Evolutionary conservation across 2,329 filamentous ascomycete genomes (phyloP).

Genomic region (Colletotrichum gloeosporioides): DNA sequence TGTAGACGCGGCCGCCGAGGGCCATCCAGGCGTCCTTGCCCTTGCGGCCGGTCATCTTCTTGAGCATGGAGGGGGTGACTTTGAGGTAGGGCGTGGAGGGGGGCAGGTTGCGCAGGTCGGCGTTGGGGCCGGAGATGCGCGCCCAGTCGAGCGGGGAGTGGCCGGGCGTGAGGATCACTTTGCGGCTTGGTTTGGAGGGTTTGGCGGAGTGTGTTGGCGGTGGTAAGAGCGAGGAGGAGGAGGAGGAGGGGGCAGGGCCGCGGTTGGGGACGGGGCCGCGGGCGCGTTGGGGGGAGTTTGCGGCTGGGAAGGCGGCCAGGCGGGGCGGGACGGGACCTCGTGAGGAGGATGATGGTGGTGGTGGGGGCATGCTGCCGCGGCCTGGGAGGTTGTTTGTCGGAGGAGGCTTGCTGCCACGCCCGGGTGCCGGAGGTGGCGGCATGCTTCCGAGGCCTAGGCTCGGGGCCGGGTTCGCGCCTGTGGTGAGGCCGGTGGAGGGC

Average conservation of each 20-base stretch:
- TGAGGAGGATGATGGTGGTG: slow-evolving; percentile 36
- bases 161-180: slow-evolving; percentile 85
- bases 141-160: slow-evolving; percentile 98
- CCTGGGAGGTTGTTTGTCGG: not conserved
- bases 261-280: slow-evolving; percentile 37
- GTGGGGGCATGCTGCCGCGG: slow-evolving; percentile 32
- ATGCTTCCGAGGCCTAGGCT: not conserved
- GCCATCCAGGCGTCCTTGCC: slow-evolving; percentile 90
- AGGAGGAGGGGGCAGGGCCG: slow-evolving; percentile 32
- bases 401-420: slow-evolving; percentile 20
- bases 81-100: slow-evolving; percentile 63
- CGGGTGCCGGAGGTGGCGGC: slow-evolving; percentile 24
- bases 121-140: slow-evolving; percentile 67
- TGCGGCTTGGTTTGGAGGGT: slow-evolving; percentile 64
- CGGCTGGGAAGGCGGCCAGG: slow-evolving; percentile 21
- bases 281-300: slow-evolving; percentile 29
- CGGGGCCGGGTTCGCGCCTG: slow-evolving; percentile 21
- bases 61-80: slow-evolving; percentile 83
- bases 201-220: slow-evolving; percentile 59
- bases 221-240: slow-evolving; percentile 52
- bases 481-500: slow-evolving; percentile 2
- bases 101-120: slow-evolving; percentile 71
- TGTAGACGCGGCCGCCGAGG: slow-evolving; percentile 91
- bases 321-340: slow-evolving; percentile 20
- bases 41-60: slow-evolving; percentile 79